phyloP scores from a whole-genome alignment of 2,329 filamentous ascomycete genomes.

The Colletotrichum sp. region DNA sequence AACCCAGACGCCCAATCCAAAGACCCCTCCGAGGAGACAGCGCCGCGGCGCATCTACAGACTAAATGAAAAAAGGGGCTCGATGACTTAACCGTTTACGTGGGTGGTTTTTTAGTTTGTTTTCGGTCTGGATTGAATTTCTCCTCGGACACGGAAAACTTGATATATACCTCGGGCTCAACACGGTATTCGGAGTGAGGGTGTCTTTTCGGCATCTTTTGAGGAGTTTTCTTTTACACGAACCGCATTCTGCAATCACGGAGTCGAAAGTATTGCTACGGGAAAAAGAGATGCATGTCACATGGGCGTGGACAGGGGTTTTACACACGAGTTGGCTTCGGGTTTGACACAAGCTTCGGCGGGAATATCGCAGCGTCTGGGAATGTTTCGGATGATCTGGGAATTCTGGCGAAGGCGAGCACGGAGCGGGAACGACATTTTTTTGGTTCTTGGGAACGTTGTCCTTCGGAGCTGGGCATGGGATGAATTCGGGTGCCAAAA shows the following conservation, averaged over 20 bases:
- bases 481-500: conserved; percentile 11
- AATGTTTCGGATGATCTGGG: conserved; percentile 10
- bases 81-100: background rate
- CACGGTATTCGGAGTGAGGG: conserved; percentile 21
- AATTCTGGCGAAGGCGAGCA: conserved; percentile 16
- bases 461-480: conserved; percentile 12
- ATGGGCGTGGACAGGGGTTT: conserved; percentile 7
- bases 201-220: conserved; percentile 19
- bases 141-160: conserved; percentile 20
- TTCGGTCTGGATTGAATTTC: conserved; percentile 17
- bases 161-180: conserved; percentile 23
- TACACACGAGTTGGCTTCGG: background rate
- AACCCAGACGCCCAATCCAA: background rate
- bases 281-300: conserved; percentile 18
- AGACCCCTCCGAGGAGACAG: background rate
- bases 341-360: background rate
- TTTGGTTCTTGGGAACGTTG: background rate
- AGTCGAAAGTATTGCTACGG: conserved; percentile 20
- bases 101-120: conserved; percentile 15
- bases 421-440: conserved; percentile 11
- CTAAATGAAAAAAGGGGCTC: background rate
- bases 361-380: conserved; percentile 9
- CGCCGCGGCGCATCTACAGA: background rate
- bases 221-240: conserved; percentile 21
- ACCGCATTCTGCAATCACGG: conserved; percentile 21